Base-by-base conservation (phyloP, 768 basidiomycete species). In the Sutorius australiensis region DNA sequence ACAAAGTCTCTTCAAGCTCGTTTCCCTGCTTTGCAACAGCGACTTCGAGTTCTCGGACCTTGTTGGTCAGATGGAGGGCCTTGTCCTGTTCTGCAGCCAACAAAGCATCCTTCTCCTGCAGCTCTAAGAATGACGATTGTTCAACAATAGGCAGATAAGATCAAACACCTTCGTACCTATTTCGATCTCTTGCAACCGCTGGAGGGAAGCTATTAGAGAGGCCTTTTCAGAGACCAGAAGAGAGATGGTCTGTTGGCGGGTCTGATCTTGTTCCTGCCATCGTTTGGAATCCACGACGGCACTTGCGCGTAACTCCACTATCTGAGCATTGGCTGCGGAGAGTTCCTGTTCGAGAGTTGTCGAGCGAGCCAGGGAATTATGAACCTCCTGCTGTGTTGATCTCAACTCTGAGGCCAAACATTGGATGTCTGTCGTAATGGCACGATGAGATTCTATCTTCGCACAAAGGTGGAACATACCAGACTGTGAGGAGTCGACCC, bases 191-290 rank as follows among this genome's bases (percentile, higher is more conserved):
- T 81, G 80, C 42, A 86, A 63, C 46, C 78, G 78, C 57, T 85
- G 77, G 38, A 87, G 65, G 38, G 84, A 80, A n/a, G 77, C 65
- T 14, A 74, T 71, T 33, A 89, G 73, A 17, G 78, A 74, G 7
- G 81, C 77, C 67, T 88, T 89, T 62, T 89, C 88, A 3, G 82
- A 77, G 17, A 92, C 88, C 13, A 94, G 75, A n/a, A 87, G 66
- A 42, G 85, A 76, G 52, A 94, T 89, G 0, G 87, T 88, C 60
- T 84, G 84, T 54, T 82, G 83, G 59, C 87, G 85, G 60, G 78
- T 84, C 58, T 80, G 75, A 41, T 77, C 67, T 36, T 68, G 67
- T 12, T 68, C 64, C 16, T 67, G 66, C 49, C 66, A 63, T 32
- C 49, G 62, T 39, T 44, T 46, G 7, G 58, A 57, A 34, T 56